Evolutionary conservation across 331 rosid species (phyloP).

Genomic region (Malus hybrid): DNA sequence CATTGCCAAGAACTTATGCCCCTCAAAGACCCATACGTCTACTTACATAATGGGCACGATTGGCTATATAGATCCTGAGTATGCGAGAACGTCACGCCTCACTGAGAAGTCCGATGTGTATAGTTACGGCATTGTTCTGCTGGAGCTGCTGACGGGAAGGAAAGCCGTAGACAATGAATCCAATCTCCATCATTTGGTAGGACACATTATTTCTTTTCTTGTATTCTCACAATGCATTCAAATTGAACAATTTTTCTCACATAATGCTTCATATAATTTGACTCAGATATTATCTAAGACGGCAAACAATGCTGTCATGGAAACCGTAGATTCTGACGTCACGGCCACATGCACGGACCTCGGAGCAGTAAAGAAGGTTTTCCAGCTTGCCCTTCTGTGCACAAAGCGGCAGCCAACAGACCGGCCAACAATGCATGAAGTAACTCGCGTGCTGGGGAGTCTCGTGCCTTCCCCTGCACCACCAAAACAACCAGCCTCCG

Average conservation of each 20-base stretch:
- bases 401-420: constrained; percentile 83
- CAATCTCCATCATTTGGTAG: constrained; percentile 90
- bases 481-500: constrained; percentile 42
- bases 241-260: not conserved
- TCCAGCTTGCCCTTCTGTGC: constrained; percentile 91
- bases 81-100: constrained; percentile 93
- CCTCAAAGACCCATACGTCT: constrained; percentile 74
- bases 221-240: not conserved
- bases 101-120: constrained; percentile 96
- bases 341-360: constrained; percentile 76
- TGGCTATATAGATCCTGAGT: constrained; percentile 97
- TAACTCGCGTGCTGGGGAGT: constrained; percentile 71
- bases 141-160: constrained; percentile 89
- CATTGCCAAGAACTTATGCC: constrained; percentile 82
- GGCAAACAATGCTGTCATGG: constrained; percentile 87
- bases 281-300: constrained; percentile 83
- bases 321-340: constrained; percentile 75
- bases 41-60: constrained; percentile 95
- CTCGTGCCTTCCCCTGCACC: constrained; percentile 37
- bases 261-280: not conserved
- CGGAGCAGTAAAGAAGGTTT: constrained; percentile 79
- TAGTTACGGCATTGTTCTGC: constrained; percentile 89
- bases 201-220: constrained; percentile 5
- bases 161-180: constrained; percentile 94
- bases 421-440: constrained; percentile 96